These are phyloP conservation scores for Castanea mollissima DNA, from an alignment of 306 rosid species.

Conservation along the genomic window DNA sequence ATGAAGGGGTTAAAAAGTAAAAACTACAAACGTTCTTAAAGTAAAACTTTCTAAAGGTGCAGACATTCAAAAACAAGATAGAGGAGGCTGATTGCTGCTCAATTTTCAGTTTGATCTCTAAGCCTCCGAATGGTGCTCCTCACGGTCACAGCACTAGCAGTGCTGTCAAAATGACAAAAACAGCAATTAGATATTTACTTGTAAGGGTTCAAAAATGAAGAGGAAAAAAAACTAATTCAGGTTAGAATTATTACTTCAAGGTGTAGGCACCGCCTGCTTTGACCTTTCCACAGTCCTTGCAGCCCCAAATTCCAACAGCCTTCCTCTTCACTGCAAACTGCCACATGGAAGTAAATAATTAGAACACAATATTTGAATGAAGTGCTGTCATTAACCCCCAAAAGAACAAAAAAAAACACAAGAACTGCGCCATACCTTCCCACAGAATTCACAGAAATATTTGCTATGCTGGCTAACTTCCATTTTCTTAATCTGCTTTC, in stretches of 20 bases:
- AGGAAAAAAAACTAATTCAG: neutral
- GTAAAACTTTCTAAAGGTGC: neutral
- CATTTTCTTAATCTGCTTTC: constrained; percentile 96
- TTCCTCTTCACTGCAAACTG: constrained; percentile 89
- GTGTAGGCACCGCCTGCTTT: constrained; percentile 87
- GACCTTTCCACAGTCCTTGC: constrained; percentile 90
- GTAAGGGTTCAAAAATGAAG: neutral
- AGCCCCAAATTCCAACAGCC: constrained; percentile 89
- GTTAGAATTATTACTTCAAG: constrained; percentile 49
- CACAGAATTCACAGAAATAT: constrained; percentile 84
- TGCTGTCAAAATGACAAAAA: constrained; percentile 42
- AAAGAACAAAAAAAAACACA: neutral
- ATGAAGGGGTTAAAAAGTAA: neutral
- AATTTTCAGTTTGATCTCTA: constrained; percentile 84
- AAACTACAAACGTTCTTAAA: neutral
- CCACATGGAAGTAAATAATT: constrained; percentile 6
- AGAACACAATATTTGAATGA: neutral
- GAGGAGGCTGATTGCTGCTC: constrained; percentile 10
- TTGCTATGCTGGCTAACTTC: constrained; percentile 93
- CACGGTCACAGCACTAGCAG: constrained; percentile 85
- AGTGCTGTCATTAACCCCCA: neutral
- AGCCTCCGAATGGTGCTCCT: constrained; percentile 79
- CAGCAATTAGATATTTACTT: neutral
- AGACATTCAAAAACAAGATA: neutral
- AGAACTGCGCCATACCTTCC: constrained; percentile 48